phyloP scores from a whole-genome alignment of 1,284 basidiomycete genomes.

The Phylloporus sp. region DNA sequence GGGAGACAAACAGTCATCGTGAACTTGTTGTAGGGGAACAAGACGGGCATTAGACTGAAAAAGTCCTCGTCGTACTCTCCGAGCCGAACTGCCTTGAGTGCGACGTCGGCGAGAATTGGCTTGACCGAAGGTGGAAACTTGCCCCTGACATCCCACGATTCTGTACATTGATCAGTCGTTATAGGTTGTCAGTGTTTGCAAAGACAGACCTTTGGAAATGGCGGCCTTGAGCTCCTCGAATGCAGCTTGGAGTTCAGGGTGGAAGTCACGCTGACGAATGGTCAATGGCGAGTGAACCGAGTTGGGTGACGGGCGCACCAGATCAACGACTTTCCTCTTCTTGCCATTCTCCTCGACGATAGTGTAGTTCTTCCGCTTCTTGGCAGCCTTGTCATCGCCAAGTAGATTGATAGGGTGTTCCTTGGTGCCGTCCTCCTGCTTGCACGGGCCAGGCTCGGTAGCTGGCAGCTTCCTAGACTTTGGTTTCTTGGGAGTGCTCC shows the following conservation, averaged over 20 bases:
- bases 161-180: conserved; percentile 34
- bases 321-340: conserved; percentile 71
- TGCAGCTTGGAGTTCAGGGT: conserved; percentile 66
- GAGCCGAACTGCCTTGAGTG: conserved; percentile 78
- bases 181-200: background rate
- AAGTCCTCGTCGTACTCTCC: conserved; percentile 93
- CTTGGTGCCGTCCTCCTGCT: conserved; percentile 48
- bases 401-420: conserved; percentile 55
- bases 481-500: conserved; percentile 63
- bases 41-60: conserved; percentile 83
- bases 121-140: conserved; percentile 90
- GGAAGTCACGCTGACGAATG: conserved; percentile 56
- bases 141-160: conserved; percentile 76
- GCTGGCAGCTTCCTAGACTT: conserved; percentile 57
- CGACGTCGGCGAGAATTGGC: conserved; percentile 71
- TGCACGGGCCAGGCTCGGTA: conserved; percentile 22
- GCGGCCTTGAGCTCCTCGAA: conserved; percentile 66
- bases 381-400: conserved; percentile 40
- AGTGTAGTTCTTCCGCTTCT: conserved; percentile 56
- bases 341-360: conserved; percentile 57
- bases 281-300: background rate
- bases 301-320: conserved; percentile 44
- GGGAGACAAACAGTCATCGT: conserved; percentile 70
- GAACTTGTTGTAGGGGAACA: conserved; percentile 94
- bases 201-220: conserved; percentile 56